Evolutionary conservation across 352 stramenopile genomes (phyloP), one percentile per base, ranked within the genome.

Genomic region (Aphanomyces euteiches): DNA sequence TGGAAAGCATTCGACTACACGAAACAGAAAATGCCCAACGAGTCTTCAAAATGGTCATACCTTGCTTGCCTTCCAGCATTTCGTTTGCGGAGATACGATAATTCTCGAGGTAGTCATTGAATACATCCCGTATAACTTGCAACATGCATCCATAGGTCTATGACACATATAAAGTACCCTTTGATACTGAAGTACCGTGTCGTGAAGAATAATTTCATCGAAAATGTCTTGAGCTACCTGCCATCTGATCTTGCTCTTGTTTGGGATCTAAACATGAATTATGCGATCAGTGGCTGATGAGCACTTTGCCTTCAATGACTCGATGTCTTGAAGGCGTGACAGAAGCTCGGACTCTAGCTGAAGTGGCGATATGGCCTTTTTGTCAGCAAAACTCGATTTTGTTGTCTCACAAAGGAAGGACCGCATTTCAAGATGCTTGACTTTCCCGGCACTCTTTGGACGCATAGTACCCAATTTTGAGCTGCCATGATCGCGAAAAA

Each of bases 311-410:
- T 87, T 87, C 54, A 79, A 87, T 10, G 80, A 75, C 12, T 88
- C 82, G 56, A 92, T 87, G 45, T 88, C 82, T 58, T 88, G 84
- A 28, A 92, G 68, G 0, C 80, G 77, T 59, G 89, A 80, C 6
- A 79, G 77, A 28, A 92, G 69, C 57, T 90, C 81, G 19, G 89
- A 75, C 71, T 92, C 84, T 1, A 92, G 75, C 39, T 58, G 50
- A 58, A 34, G 8, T 34, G 37, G 50, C 8, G 28, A 28, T 2
- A 28, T 28, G 28, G 28, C 2, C 28, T 28, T 28, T 28, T 28
- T 28, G 28, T 28, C 28, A 2, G 28, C 28, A 28, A 28, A 28
- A 28, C 2, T 28, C 28, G 28, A 28, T 28, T 28, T 28, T 28
- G 28, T 28, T 28, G 28, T 28, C 28, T 28, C 28, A 28, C 28